phyloP scores from a whole-genome alignment of 2,329 filamentous ascomycete genomes.

The Aspergillus vadensis region DNA sequence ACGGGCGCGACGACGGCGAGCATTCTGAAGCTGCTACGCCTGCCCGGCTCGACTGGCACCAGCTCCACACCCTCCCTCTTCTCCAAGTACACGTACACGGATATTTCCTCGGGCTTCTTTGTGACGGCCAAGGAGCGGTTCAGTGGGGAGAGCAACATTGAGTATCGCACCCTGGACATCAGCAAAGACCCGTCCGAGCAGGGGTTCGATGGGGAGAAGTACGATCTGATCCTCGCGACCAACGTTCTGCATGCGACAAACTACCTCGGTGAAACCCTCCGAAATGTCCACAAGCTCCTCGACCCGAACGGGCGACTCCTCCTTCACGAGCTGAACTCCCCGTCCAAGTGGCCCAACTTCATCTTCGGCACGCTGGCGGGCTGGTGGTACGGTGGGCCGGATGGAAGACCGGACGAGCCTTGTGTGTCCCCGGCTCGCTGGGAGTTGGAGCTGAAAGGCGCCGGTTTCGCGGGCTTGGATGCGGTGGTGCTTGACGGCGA shows the following conservation, averaged over 20 bases:
- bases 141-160: conserved; percentile 13
- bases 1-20: conserved; percentile 19
- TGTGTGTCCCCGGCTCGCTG: conserved; percentile 3
- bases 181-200: conserved; percentile 26
- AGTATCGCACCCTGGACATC: conserved; percentile 30
- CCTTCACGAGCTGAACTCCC: conserved; percentile 4
- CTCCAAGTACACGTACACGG: conserved; percentile 24
- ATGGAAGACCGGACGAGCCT: conserved; percentile 9
- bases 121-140: conserved; percentile 24
- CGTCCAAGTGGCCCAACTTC: conserved; percentile 5
- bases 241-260: conserved; percentile 13
- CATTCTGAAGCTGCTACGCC: conserved; percentile 6
- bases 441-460: conserved; percentile 1
- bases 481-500: neutral
- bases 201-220: conserved; percentile 27
- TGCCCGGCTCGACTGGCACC: neutral
- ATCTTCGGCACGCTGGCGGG: conserved; percentile 8
- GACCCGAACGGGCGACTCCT: conserved; percentile 40
- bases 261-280: conserved; percentile 21
- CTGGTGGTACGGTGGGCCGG: conserved; percentile 12
- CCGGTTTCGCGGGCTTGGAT: conserved; percentile 13
- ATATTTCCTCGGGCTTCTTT: conserved; percentile 29
- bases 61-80: conserved; percentile 1
- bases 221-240: conserved; percentile 30
- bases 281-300: conserved; percentile 24